Base-by-base conservation (phyloP, 2,329 filamentous ascomycete genomes). In the Exophiala alcalophila region DNA sequence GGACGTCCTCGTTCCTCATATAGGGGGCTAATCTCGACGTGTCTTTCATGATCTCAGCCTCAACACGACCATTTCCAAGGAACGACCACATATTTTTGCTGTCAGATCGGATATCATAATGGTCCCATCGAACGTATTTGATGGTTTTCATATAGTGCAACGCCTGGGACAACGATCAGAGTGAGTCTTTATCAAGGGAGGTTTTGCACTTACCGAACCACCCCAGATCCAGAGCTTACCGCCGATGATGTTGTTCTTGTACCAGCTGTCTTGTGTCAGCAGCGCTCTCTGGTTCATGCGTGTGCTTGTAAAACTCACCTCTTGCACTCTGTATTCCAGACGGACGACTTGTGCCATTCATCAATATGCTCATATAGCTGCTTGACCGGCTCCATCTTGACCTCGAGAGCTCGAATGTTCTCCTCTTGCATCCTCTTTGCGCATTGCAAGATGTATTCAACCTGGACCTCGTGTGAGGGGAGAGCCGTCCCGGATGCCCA, bases 91-190 rank as follows among this genome's bases (percentile, higher is more conserved):
- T 46, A 23, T 49, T 49, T 4, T 33, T 28, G 21, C 28, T 25
- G 21, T 33, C 20, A 28, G 46, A 49, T 25, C 37, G 24, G 23
- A 46, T 33, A 28, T 41, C 31, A 34, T 49, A 49, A 28, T 49
- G 47, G 31, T 49, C 47, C 29, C 31, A 49, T 12, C 37, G 38
- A 4, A 41, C 42, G 10, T 29, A 26, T 15, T 49, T 46, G 26
- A 46, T 46, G 19, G 47, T 46, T 29, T 45, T 52, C 40, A 52
- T 40, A 21, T 41, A 52, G 25, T 52, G 49, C 20, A 52, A 21
- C 8, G 35, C 39, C 36, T 42, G n/a, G n/a, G n/a, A 19, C 11
- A 16, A 15, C 10, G 18, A 26, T 38, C 34, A 39, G 41, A n/a
- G n/a, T n/a, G n/a, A n/a, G n/a, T n/a, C 21, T 15, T 40, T 35